Evolutionary conservation across 1,284 basidiomycete species (phyloP).

Genomic region (Rhodotorula mucilaginosa): DNA sequence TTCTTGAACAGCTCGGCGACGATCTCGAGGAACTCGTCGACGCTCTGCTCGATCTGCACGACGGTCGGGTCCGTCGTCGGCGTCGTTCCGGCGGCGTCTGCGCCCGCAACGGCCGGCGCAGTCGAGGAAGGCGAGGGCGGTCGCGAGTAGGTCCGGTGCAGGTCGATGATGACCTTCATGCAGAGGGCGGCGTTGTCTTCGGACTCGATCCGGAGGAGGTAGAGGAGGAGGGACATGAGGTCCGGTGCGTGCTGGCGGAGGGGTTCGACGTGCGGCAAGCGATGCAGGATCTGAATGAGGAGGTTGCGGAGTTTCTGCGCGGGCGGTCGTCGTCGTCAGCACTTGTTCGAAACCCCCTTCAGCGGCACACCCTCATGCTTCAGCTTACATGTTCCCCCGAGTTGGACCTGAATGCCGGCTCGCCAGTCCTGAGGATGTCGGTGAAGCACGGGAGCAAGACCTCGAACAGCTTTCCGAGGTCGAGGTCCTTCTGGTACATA

Average conservation of each 20-base stretch:
- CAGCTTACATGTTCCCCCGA: conserved; percentile 64
- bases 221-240: conserved; percentile 71
- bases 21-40: conserved; percentile 76
- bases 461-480: conserved; percentile 64
- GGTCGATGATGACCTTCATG: conserved; percentile 89
- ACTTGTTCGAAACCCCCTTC: no score
- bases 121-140: conserved; percentile 20
- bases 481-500: conserved; percentile 68
- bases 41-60: conserved; percentile 63
- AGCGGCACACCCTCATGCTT: no score
- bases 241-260: conserved; percentile 67
- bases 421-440: conserved; percentile 71
- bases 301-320: conserved; percentile 72
- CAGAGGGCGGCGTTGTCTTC: conserved; percentile 91
- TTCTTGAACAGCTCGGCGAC: conserved; percentile 72
- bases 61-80: conserved; percentile 32
- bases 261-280: conserved; percentile 77
- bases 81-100: conserved; percentile 47
- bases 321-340: neutral
- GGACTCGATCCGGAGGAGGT: conserved; percentile 83
- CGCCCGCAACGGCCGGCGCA: conserved; percentile 16
- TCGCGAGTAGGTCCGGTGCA: conserved; percentile 52
- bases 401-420: conserved; percentile 74
- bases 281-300: conserved; percentile 82
- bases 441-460: conserved; percentile 70